phyloP scores from a whole-genome alignment of 2,329 filamentous ascomycete species.

The Paecilomyces sp. region DNA sequence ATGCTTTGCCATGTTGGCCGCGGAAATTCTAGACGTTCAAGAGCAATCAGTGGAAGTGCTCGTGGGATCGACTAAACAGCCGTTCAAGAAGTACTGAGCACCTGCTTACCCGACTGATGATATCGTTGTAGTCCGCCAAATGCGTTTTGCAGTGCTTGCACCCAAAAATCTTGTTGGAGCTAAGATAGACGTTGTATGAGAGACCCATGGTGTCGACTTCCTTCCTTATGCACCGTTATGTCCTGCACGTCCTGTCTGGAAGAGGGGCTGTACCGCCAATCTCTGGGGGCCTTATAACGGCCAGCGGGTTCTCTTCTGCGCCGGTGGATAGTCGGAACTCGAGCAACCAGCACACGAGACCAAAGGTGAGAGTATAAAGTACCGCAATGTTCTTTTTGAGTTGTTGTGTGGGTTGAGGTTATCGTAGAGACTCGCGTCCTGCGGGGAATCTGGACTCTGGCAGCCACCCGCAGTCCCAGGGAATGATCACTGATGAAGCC shows the following conservation, averaged over 20 bases:
- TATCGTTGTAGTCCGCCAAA: conserved; percentile 89
- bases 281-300: background rate
- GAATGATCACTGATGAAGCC: background rate
- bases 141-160: conserved; percentile 96
- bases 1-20: conserved; percentile 96
- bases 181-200: conserved; percentile 85
- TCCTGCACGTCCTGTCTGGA: background rate
- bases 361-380: background rate
- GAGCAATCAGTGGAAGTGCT: conserved; percentile 1
- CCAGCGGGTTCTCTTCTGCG: background rate
- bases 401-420: background rate
- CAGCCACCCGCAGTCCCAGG: background rate
- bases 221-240: background rate
- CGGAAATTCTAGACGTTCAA: conserved; percentile 71
- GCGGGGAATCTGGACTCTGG: background rate
- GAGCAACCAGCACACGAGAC: background rate
- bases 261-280: background rate
- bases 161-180: conserved; percentile 78
- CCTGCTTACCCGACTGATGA: conserved; percentile 74
- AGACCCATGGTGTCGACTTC: conserved; percentile 63
- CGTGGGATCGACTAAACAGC: background rate
- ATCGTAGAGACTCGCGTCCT: background rate
- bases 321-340: background rate
- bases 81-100: background rate
- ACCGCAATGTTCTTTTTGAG: background rate